phyloP scores from a whole-genome alignment of 2,329 filamentous ascomycete genomes.

The Exophiala mesophila region DNA sequence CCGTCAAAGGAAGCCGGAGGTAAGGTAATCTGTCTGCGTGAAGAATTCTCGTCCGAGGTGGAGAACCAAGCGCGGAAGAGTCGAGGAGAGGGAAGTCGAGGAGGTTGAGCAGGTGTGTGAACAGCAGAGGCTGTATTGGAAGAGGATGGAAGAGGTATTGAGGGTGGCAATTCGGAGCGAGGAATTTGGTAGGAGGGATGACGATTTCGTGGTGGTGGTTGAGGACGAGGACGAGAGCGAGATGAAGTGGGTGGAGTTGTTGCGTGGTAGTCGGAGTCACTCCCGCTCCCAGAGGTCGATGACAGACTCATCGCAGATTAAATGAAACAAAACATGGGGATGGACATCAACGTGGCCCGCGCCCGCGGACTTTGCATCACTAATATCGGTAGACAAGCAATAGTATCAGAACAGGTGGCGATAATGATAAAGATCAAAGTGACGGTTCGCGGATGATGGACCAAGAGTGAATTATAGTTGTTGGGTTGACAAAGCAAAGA shows the following conservation, averaged over 20 bases:
- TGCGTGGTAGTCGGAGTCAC: neutral
- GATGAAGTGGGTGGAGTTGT: neutral
- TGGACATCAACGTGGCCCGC: too few species aligned
- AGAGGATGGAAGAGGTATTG: neutral
- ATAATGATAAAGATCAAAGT: too few species aligned
- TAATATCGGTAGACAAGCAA: too few species aligned
- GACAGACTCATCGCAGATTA: neutral
- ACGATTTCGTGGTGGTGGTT: neutral
- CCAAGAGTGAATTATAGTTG: too few species aligned
- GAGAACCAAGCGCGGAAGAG: slow-evolving; percentile 23
- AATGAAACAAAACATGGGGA: too few species aligned
- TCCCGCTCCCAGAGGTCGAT: neutral
- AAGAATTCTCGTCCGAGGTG: slow-evolving; percentile 12
- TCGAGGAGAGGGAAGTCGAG: slow-evolving; percentile 18
- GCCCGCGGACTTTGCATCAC: too few species aligned
- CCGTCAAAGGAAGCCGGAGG: slow-evolving; percentile 17
- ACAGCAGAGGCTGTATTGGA: neutral
- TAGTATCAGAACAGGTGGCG: too few species aligned
- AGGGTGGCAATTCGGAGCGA: neutral
- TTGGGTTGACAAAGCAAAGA: too few species aligned
- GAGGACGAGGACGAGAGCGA: neutral
- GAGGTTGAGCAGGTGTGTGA: slow-evolving; percentile 9
- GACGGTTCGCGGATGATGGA: too few species aligned
- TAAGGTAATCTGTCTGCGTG: slow-evolving; percentile 15
- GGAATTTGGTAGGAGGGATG: neutral